phyloP scores from a whole-genome alignment of 495 filamentous ascomycete species.

The Ramalina peruviana region DNA sequence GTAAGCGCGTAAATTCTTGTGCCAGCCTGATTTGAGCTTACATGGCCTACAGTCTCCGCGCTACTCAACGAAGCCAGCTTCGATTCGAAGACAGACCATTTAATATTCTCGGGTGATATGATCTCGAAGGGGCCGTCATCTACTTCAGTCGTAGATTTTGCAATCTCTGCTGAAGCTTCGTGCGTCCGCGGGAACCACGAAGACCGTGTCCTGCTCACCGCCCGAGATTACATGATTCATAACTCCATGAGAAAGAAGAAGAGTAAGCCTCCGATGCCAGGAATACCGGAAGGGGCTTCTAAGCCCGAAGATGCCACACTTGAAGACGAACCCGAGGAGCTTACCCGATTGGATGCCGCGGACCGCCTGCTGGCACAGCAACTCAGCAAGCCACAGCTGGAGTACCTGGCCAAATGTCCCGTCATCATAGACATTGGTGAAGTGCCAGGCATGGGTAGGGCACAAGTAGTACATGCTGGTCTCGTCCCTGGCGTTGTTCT shows the following conservation, averaged over 20 bases:
- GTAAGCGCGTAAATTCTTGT: conserved; percentile 24
- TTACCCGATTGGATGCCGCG: conserved; percentile 25
- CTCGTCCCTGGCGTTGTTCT: conserved; percentile 60
- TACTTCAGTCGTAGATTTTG: conserved; percentile 59
- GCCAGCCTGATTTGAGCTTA: conserved; percentile 1
- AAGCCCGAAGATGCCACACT: conserved; percentile 9
- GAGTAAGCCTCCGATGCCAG: conserved; percentile 12
- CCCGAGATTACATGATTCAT: conserved; percentile 24
- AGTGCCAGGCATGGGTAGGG: conserved; percentile 40
- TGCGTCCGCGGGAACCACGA: conserved; percentile 91
- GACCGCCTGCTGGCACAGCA: conserved; percentile 35
- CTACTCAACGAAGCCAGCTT: conserved; percentile 59
- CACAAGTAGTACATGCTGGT: conserved; percentile 74
- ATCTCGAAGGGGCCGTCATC: conserved; percentile 84
- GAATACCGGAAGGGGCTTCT: conserved; percentile 10
- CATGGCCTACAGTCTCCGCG: conserved; percentile 32
- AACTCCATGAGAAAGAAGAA: conserved; percentile 4
- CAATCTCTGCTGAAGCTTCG: conserved; percentile 51
- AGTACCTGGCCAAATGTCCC: conserved; percentile 59
- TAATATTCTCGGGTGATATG: conserved; percentile 73
- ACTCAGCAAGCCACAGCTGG: conserved; percentile 44
- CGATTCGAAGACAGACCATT: conserved; percentile 48
- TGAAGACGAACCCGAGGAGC: conserved; percentile 16
- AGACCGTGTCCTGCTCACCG: conserved; percentile 53
- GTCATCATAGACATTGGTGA: conserved; percentile 57